Percentiles rank a stretch among this genome's conserved stretches.
These are phyloP conservation scores for Apiospora pterosperma DNA, from an alignment of 2,329 filamentous ascomycete species.

Conservation along the genomic window DNA sequence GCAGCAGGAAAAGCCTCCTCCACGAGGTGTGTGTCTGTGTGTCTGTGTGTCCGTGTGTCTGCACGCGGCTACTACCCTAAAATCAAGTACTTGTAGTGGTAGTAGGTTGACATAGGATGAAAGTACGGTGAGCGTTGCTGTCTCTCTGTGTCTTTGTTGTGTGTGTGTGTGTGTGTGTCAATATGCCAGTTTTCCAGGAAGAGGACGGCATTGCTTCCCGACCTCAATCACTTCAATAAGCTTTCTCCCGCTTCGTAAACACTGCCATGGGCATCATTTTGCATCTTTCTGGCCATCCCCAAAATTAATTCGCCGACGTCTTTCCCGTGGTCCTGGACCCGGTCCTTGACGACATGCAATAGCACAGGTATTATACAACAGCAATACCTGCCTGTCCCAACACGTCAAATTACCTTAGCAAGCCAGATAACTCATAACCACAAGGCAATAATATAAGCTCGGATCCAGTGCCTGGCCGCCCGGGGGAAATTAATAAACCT, in stretches of 20 bases:
- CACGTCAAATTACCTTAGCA: neutral
- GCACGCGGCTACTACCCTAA: neutral
- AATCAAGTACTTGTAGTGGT: neutral
- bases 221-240: no score
- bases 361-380: neutral
- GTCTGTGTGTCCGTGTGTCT: neutral
- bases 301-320: neutral
- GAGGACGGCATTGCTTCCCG: no score
- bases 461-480: constrained; percentile 1
- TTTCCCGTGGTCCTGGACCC: neutral
- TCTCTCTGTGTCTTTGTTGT: neutral
- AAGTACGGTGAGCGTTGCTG: neutral
- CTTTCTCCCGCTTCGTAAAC: no score
- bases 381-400: neutral
- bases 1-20: neutral
- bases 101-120: neutral
- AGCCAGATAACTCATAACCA: neutral
- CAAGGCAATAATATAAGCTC: constrained; percentile 1
- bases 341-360: neutral
- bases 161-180: neutral
- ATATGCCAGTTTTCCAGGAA: neutral
- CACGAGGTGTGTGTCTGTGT: neutral
- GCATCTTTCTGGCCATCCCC: neutral
- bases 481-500: neutral
- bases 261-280: no score